These are phyloP conservation scores for Coemansia sp. DNA, from an alignment of 192 early-diverging fungal species.

Conservation along the genomic window DNA sequence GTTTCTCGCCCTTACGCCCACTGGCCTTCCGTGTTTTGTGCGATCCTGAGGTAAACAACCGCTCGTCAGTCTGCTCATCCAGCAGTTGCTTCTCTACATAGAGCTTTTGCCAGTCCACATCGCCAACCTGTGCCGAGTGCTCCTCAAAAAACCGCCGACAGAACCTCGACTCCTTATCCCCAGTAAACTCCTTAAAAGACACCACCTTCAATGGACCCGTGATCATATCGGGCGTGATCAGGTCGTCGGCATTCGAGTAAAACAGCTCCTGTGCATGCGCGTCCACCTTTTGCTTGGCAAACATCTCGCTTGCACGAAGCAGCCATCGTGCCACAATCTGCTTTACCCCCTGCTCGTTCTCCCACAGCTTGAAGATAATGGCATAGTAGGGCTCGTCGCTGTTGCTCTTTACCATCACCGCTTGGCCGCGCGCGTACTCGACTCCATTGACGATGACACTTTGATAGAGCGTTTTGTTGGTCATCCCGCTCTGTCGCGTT, in stretches of 20 bases:
- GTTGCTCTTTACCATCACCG: constrained; percentile 28
- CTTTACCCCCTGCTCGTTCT: constrained; percentile 52
- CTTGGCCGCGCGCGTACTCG: constrained; percentile 44
- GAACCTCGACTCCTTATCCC: background rate
- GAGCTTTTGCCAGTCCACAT: constrained; percentile 47
- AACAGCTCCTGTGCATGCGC: constrained; percentile 32
- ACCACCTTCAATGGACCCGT: constrained; percentile 30
- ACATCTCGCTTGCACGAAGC: constrained; percentile 43
- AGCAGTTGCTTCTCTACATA: constrained; percentile 17
- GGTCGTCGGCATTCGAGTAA: constrained; percentile 51
- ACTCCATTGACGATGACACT: constrained; percentile 46
- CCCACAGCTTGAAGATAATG: constrained; percentile 54
- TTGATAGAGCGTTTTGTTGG: constrained; percentile 48
- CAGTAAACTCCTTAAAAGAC: constrained; percentile 5
- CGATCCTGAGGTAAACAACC: no score
- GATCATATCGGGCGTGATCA: constrained; percentile 38
- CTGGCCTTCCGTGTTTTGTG: no score
- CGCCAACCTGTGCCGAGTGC: constrained; percentile 29
- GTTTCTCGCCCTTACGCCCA: background rate
- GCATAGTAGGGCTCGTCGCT: constrained; percentile 49
- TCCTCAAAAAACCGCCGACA: constrained; percentile 42
- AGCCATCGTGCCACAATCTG: constrained; percentile 57
- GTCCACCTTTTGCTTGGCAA: constrained; percentile 3
- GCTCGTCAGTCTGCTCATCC: constrained; percentile 9
- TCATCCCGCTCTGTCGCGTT: constrained; percentile 56